Evolutionary conservation across 441 rosid genomes (phyloP), one percentile per base, ranked within the genome.

Genomic region (Populus hybrid): DNA sequence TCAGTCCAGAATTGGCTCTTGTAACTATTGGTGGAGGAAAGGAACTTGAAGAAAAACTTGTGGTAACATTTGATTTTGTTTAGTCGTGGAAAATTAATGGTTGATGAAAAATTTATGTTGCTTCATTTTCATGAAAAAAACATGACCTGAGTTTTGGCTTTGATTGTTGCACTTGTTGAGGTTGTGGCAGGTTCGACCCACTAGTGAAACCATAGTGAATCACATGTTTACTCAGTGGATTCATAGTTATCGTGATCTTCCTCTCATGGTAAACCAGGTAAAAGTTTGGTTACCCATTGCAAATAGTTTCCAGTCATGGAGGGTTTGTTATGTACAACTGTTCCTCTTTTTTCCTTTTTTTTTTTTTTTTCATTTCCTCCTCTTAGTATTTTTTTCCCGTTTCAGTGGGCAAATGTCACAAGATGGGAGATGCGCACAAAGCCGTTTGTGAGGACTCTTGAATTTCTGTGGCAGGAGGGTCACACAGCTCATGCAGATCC

Each of bases 351-450:
- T 35, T 32, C 5, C 42, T 36, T 30, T 66, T 70, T 26, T 30
- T 30, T 3, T 30, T 30, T 3, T 3, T 30, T 30, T 30, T 30
- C 32, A 30, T 30, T 67, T 46, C 16, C 3, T 71, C 10, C 1
- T 68, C 23, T 75, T 34, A 26, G 10, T 57, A 26, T 16, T 16
- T 28, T 67, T 67, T 69, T 30, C 14, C 8, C 6, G 34, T 32
- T 83, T 70, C 82, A 92, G 99, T 95, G 98, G 98, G 99, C 92
- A 73, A 93, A 93, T 86, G 97, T 95, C 76, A 93, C 99, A 11
- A 90, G 98, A 76, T 95, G 99, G 98, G 99, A 93, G 90, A 89
- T 92, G 96, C 92, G 97, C 40, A 92, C 98, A 4, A 94, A 95
- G 80, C 98, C 98, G 10, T 94, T 95, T 88, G 86, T 94, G 57